Conservation (phyloP, 768 basidiomycete genomes). For the Artomyces pyxidatus region DNA sequence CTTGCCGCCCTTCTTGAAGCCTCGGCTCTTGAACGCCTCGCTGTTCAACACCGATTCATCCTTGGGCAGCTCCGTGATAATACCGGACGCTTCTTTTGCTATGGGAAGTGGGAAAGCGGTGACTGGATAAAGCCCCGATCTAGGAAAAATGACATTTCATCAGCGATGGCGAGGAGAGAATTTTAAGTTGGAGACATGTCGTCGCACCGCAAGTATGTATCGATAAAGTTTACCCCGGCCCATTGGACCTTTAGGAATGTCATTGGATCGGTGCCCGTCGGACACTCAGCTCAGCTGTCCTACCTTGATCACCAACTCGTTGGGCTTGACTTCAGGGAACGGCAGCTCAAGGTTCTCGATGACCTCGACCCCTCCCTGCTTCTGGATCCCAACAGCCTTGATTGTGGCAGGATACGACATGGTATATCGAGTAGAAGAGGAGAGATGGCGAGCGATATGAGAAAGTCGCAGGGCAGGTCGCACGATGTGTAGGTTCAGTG, state of each 20-base stretch:
- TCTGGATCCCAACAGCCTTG: constrained; percentile 63
- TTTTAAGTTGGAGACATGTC: constrained; percentile 13
- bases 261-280: too few species aligned
- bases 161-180: too few species aligned
- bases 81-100: constrained; percentile 76
- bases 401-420: constrained; percentile 56
- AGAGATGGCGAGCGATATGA: neutral
- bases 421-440: neutral
- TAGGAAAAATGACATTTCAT: constrained; percentile 23
- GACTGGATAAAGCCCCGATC: constrained; percentile 56
- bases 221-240: constrained; percentile 81
- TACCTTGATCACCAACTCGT: constrained; percentile 49
- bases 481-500: too few species aligned
- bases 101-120: constrained; percentile 54
- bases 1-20: constrained; percentile 58
- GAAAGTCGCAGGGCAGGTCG: neutral
- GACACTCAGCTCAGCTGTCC: too few species aligned
- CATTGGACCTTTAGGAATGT: constrained; percentile 70
- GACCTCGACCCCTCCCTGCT: constrained; percentile 72
- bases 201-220: constrained; percentile 67
- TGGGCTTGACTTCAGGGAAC: constrained; percentile 54
- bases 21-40: constrained; percentile 53
- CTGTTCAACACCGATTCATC: constrained; percentile 52
- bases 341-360: constrained; percentile 60
- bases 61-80: constrained; percentile 65